Base-by-base conservation (phyloP, 163 green algal species). In the Scenedesmus sp. region DNA sequence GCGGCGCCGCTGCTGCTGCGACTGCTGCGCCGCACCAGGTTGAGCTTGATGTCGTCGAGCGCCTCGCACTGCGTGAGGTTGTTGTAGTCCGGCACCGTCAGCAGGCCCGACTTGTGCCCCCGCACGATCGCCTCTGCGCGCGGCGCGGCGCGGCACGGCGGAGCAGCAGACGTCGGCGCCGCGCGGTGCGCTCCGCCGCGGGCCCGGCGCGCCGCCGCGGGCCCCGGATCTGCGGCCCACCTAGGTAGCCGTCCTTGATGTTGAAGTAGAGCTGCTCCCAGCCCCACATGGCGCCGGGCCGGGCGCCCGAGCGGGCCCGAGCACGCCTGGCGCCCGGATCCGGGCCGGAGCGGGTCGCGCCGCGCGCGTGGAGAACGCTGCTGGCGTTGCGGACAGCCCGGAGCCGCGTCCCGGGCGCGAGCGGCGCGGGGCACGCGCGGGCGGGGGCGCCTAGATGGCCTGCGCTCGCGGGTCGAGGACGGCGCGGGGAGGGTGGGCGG, bases 31-130 rank as follows among this genome's bases (percentile, higher is more conserved):
- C 86, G 48, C 77, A 96, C 93, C 86, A 99, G 81, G 83, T 99
- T 96, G 10, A 99, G 87, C 87, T 99, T 99, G 51, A 99, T 95
- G 78, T 99, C 96, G 2, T 99, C 96, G 63, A 99, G 86, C 5
- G 85, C 94, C 78, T 99, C 96, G 85, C 96, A 99, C 80, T 99
- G 96, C 39, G 85, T 94, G 24, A 99, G 80, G 80, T 98, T 98
- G 86, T 97, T 98, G 88, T 99, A 99, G 74, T 99, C 96, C 22
- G 91, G 78, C 4, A 91, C 85, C 0, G 90, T 95, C 5, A 99
- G 88, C 33, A 99, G 81, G 14, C 93, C 95, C 29, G 87, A 86
- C 74, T 93, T 94, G 83, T 98, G 93, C 0, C 96, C 96, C 7
- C 96, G 90, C 10, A 98, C 89, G 31, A 98, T 87, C 9, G 85